Conservation (phyloP, 352 stramenopile species). For the Phytophthora constricta region DNA sequence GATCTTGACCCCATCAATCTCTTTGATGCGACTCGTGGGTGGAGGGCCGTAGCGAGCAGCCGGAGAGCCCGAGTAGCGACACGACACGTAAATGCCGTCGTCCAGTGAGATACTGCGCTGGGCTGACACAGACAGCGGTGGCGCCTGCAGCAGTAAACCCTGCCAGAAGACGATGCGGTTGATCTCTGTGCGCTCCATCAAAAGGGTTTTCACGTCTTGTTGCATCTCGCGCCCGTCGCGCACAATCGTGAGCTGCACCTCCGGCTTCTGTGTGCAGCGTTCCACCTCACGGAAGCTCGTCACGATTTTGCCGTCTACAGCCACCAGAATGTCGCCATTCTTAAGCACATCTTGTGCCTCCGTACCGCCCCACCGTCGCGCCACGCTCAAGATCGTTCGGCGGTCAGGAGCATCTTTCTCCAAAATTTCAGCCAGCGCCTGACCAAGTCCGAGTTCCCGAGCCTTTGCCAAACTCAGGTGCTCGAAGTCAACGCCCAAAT, state of each 20-base stretch:
- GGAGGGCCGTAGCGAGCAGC: constrained; percentile 89
- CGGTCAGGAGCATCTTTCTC: constrained; percentile 73
- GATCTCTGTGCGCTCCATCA: constrained; percentile 87
- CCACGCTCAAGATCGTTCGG: constrained; percentile 83
- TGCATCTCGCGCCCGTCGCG: constrained; percentile 76
- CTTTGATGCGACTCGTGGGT: constrained; percentile 90
- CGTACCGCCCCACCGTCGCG: constrained; percentile 77
- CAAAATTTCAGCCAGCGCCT: constrained; percentile 77
- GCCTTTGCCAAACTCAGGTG: constrained; percentile 90
- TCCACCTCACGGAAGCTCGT: constrained; percentile 90
- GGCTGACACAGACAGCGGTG: constrained; percentile 86
- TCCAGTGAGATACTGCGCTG: constrained; percentile 84
- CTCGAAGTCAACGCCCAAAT: constrained; percentile 88
- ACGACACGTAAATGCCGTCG: constrained; percentile 89
- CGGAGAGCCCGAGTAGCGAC: constrained; percentile 87
- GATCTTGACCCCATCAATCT: constrained; percentile 90
- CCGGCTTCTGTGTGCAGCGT: constrained; percentile 75
- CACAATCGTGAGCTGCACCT: constrained; percentile 88
- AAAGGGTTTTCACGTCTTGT: constrained; percentile 78
- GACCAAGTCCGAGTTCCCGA: constrained; percentile 85
- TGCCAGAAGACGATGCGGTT: constrained; percentile 93
- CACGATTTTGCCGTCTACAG: constrained; percentile 82
- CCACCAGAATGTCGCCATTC: constrained; percentile 89
- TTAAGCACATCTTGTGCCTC: constrained; percentile 70
- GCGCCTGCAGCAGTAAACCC: constrained; percentile 88